These are phyloP conservation scores for Alternaria triticina DNA, from an alignment of 2,329 filamentous ascomycete species.

Conservation along the genomic window DNA sequence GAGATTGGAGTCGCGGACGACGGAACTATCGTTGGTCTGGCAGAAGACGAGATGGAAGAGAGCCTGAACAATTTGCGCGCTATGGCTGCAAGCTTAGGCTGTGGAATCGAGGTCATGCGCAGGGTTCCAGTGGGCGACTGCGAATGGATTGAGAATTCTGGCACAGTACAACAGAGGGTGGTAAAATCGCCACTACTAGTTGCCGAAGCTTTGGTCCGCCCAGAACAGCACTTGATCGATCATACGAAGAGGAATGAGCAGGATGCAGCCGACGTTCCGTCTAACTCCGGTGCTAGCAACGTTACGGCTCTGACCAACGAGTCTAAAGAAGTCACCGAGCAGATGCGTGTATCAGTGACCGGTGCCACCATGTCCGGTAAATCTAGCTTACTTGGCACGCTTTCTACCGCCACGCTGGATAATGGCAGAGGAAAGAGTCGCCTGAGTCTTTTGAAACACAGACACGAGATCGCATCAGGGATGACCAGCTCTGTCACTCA, in stretches of 20 bases:
- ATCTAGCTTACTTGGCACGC: constrained; percentile 84
- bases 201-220: constrained; percentile 86
- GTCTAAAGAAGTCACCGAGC: constrained; percentile 53
- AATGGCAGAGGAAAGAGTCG: constrained; percentile 92
- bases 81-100: constrained; percentile 94
- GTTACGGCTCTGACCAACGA: constrained; percentile 3
- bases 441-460: constrained; percentile 86
- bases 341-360: constrained; percentile 84
- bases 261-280: background rate
- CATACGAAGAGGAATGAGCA: constrained; percentile 19
- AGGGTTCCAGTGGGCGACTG: constrained; percentile 86
- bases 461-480: constrained; percentile 89
- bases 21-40: constrained; percentile 85
- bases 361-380: constrained; percentile 93
- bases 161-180: constrained; percentile 21
- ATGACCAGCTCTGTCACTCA: constrained; percentile 94
- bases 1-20: constrained; percentile 97
- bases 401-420: constrained; percentile 87
- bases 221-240: constrained; percentile 50
- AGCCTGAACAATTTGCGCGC: constrained; percentile 82
- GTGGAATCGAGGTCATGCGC: constrained; percentile 79
- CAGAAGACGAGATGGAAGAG: constrained; percentile 89
- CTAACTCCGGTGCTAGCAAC: background rate
- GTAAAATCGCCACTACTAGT: constrained; percentile 72
- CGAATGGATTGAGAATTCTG: constrained; percentile 68